Percentiles rank a stretch among this genome's conserved stretches.
These are phyloP conservation scores for Dothiorella sarmentorum DNA, from an alignment of 2,329 filamentous ascomycete genomes.

Conservation along the genomic window DNA sequence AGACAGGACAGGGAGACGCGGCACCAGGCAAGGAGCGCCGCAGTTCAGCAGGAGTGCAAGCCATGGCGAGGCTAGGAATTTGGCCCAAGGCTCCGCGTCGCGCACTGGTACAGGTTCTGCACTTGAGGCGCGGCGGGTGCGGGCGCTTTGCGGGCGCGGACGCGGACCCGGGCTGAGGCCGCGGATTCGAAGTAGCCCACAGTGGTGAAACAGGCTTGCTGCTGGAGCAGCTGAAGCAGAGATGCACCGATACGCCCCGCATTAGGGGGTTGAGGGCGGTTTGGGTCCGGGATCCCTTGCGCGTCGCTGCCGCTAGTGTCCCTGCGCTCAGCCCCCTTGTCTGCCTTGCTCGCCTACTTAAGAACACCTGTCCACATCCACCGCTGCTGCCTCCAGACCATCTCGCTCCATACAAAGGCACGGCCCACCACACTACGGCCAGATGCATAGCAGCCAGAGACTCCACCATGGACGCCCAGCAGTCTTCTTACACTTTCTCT, in stretches of 20 bases:
- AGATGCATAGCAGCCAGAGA: conserved; percentile 2
- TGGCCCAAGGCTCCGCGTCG: neutral
- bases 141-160: neutral
- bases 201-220: conserved; percentile 8
- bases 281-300: conserved; percentile 5
- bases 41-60: neutral
- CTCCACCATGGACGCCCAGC: conserved; percentile 7
- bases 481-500: conserved; percentile 1
- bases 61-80: conserved; percentile 1
- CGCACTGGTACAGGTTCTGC: too few species aligned
- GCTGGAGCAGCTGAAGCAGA: conserved; percentile 7
- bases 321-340: conserved; percentile 6
- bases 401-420: conserved; percentile 15
- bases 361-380: conserved; percentile 17
- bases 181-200: neutral
- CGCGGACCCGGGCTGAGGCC: neutral
- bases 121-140: neutral
- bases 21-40: neutral
- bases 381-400: conserved; percentile 13
- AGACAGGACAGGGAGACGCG: neutral
- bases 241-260: conserved; percentile 3
- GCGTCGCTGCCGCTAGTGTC: neutral
- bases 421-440: conserved; percentile 9
- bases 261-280: neutral
- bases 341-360: conserved; percentile 10